These are phyloP conservation scores for Erodium moschatum DNA, from an alignment of 441 rosid genomes.

Conservation along the genomic window DNA sequence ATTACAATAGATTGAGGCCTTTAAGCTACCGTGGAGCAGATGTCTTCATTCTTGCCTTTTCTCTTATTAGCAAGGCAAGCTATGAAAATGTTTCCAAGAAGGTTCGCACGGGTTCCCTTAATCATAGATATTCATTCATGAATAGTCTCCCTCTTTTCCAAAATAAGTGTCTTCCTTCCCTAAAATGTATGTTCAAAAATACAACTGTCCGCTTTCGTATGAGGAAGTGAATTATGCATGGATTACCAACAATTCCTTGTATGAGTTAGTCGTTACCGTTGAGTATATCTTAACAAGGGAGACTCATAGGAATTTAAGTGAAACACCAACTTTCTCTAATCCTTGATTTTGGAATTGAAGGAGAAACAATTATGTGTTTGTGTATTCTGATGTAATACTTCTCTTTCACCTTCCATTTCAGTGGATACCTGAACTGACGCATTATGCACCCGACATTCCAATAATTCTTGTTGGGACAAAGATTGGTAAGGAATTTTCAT, in stretches of 20 bases:
- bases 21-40: conserved; percentile 74
- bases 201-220: too few species aligned
- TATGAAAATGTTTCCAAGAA: conserved; percentile 75
- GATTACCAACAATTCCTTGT: too few species aligned
- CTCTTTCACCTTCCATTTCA: not conserved
- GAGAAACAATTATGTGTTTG: not conserved
- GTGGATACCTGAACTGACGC: conserved; percentile 1
- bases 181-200: too few species aligned
- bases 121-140: not conserved
- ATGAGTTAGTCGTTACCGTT: too few species aligned
- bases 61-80: conserved; percentile 83
- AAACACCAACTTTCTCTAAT: too few species aligned
- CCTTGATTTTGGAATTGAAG: too few species aligned
- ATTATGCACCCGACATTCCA: not conserved
- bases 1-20: conserved; percentile 63
- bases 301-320: too few species aligned
- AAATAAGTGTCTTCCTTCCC: too few species aligned
- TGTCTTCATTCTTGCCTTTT: conserved; percentile 74
- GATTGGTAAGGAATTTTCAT: conserved; percentile 1
- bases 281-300: too few species aligned
- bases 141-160: too few species aligned
- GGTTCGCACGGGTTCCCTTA: conserved; percentile 26
- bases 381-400: not conserved
- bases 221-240: too few species aligned
- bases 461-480: not conserved